Percentiles rank a stretch among this genome's conserved stretches.
These are phyloP conservation scores for Chiua virens DNA, from an alignment of 768 basidiomycete species.

Conservation along the genomic window DNA sequence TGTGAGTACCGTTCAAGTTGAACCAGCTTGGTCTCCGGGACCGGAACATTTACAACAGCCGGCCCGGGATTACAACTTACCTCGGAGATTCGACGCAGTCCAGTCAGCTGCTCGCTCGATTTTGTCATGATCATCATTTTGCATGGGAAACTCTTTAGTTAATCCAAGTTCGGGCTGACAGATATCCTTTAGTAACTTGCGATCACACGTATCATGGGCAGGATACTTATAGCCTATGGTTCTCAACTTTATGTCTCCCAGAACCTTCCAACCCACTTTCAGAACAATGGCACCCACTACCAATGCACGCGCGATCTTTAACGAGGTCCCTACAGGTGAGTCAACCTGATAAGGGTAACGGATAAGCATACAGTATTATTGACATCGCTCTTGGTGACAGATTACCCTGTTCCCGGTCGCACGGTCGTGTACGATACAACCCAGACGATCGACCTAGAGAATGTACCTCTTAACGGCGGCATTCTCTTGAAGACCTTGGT, in stretches of 20 bases:
- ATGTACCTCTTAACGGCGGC: conserved; percentile 42
- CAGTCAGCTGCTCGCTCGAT: no score
- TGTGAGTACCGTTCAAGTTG: no score
- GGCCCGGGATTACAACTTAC: no score
- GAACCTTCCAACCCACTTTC: background rate
- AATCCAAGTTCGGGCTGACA: no score
- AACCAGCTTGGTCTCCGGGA: no score
- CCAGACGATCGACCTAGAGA: conserved; percentile 50
- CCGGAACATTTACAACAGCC: no score
- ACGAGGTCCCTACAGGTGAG: conserved; percentile 30
- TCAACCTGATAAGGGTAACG: background rate
- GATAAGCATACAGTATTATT: background rate
- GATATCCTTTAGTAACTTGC: no score
- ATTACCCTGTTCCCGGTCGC: conserved; percentile 42
- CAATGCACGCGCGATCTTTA: conserved; percentile 40
- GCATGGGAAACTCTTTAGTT: no score
- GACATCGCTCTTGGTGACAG: conserved; percentile 11
- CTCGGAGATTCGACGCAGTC: no score
- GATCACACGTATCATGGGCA: no score
- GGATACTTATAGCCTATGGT: no score
- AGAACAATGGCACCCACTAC: conserved; percentile 14
- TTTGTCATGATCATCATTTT: no score
- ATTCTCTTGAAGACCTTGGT: conserved; percentile 50
- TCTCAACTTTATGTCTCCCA: background rate
- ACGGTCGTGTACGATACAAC: conserved; percentile 47